A percentile compares a stretch with the other conserved stretches of the same genome.
phyloP scores from a whole-genome alignment of 2,329 filamentous ascomycete genomes.

The Aspergillus neoniger region DNA sequence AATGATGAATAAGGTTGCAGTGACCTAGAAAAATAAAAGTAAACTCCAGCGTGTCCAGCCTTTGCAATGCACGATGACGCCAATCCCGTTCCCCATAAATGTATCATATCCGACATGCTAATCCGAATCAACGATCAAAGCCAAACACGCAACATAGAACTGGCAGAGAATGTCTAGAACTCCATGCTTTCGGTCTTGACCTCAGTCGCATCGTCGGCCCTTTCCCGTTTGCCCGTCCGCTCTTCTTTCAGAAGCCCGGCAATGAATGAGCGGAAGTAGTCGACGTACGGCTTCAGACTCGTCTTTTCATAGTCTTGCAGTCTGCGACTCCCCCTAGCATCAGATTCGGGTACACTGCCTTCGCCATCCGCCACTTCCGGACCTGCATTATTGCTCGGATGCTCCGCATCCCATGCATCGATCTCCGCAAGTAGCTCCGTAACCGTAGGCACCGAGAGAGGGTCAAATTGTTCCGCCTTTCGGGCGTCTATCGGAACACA shows the following conservation, averaged over 20 bases:
- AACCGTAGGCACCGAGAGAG: conserved; percentile 84
- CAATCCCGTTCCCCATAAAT: not conserved
- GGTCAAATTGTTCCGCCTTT: conserved; percentile 79
- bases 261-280: conserved; percentile 84
- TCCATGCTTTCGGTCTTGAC: conserved; percentile 60
- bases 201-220: conserved; percentile 49
- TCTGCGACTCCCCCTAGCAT: conserved; percentile 45
- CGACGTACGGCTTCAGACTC: conserved; percentile 86
- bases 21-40: not conserved
- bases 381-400: conserved; percentile 35
- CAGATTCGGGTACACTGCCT: conserved; percentile 32
- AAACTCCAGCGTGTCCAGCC: not conserved
- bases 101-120: not conserved
- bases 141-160: not conserved
- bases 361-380: conserved; percentile 47
- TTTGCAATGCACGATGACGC: not conserved
- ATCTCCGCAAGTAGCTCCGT: conserved; percentile 80
- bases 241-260: conserved; percentile 76
- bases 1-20: not conserved
- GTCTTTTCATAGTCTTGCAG: conserved; percentile 96
- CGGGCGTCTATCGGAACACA: conserved; percentile 89
- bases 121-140: not conserved
- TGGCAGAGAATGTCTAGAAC: conserved; percentile 51
- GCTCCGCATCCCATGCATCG: conserved; percentile 68
- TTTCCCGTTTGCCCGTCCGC: conserved; percentile 52